phyloP scores from a whole-genome alignment of 441 rosid genomes.

The Macaranga tanarius region DNA sequence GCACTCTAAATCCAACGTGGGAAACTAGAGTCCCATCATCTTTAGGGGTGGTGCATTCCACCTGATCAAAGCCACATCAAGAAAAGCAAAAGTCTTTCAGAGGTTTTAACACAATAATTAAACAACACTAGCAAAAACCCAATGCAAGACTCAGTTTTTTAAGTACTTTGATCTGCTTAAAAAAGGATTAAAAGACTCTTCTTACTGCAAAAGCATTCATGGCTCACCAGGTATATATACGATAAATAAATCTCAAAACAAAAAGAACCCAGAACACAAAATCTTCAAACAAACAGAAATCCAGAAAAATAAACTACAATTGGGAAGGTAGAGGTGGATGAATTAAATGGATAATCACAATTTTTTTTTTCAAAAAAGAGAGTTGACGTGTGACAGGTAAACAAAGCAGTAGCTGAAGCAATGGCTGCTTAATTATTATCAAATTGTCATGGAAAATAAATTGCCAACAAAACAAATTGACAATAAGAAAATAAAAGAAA shows the following conservation, averaged over 20 bases:
- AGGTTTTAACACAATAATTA: not conserved
- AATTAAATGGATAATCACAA: constrained; percentile 3
- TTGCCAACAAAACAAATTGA: too few species aligned
- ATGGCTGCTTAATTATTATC: too few species aligned
- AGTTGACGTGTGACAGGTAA: not conserved
- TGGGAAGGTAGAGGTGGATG: constrained; percentile 5
- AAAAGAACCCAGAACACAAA: constrained; percentile 11
- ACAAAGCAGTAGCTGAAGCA: too few species aligned
- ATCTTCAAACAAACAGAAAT: too few species aligned
- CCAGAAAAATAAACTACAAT: too few species aligned
- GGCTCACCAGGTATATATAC: not conserved
- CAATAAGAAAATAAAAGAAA: too few species aligned
- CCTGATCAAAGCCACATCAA: constrained; percentile 39
- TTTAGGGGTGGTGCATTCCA: constrained; percentile 79
- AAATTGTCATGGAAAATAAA: too few species aligned
- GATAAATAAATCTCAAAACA: not conserved
- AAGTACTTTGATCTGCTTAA: constrained; percentile 85
- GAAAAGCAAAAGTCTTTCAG: not conserved
- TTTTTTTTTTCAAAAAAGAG: not conserved
- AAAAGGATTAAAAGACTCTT: constrained; percentile 87
- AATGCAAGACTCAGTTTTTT: not conserved
- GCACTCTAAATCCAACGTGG: constrained; percentile 77
- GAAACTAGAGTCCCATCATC: constrained; percentile 78
- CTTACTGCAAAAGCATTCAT: constrained; percentile 97
- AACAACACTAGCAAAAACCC: not conserved